These are phyloP conservation scores for Calonectria ilicicola DNA, from an alignment of 2,329 filamentous ascomycete species.

Conservation along the genomic window DNA sequence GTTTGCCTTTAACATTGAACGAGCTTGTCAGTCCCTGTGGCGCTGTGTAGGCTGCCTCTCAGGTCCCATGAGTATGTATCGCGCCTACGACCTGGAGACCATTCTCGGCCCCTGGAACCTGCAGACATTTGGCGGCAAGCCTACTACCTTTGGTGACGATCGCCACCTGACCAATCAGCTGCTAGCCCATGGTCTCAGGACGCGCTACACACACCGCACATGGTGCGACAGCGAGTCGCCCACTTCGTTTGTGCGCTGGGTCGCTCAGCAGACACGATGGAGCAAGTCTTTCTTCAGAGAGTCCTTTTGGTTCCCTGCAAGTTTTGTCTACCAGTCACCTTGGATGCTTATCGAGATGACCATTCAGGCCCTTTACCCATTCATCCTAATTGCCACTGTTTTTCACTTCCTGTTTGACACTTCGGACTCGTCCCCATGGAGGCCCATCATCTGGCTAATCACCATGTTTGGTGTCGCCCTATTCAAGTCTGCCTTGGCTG, in stretches of 20 bases:
- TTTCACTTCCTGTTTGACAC: slow-evolving; percentile 28
- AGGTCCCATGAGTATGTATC: slow-evolving; percentile 30
- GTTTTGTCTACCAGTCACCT: slow-evolving; percentile 26
- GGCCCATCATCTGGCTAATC: slow-evolving; percentile 25
- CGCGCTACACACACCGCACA: slow-evolving; percentile 27
- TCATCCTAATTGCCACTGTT: slow-evolving; percentile 29
- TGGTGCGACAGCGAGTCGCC: slow-evolving; percentile 32
- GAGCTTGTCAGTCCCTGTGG: slow-evolving; percentile 28
- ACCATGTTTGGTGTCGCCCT: slow-evolving; percentile 30
- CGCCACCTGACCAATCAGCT: slow-evolving; percentile 27
- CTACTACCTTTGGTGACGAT: slow-evolving; percentile 27
- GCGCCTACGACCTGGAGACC: slow-evolving; percentile 22
- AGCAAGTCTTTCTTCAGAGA: slow-evolving; percentile 31
- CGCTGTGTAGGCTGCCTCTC: slow-evolving; percentile 27
- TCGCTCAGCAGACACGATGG: slow-evolving; percentile 29
- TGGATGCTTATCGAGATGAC: slow-evolving; percentile 31
- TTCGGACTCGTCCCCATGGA: slow-evolving; percentile 12
- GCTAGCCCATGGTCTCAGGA: slow-evolving; percentile 23
- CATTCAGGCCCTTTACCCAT: slow-evolving; percentile 28
- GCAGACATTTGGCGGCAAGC: slow-evolving; percentile 27
- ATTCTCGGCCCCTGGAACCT: slow-evolving; percentile 29
- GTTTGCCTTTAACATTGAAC: slow-evolving; percentile 31
- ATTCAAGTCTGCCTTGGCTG: slow-evolving; percentile 26
- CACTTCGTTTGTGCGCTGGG: slow-evolving; percentile 25
- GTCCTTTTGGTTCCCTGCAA: slow-evolving; percentile 28